A percentile compares a stretch with the other conserved stretches of the same genome.
Conservation (phyloP, 1,284 basidiomycete genomes). For the Trichosporon coremiiforme region DNA sequence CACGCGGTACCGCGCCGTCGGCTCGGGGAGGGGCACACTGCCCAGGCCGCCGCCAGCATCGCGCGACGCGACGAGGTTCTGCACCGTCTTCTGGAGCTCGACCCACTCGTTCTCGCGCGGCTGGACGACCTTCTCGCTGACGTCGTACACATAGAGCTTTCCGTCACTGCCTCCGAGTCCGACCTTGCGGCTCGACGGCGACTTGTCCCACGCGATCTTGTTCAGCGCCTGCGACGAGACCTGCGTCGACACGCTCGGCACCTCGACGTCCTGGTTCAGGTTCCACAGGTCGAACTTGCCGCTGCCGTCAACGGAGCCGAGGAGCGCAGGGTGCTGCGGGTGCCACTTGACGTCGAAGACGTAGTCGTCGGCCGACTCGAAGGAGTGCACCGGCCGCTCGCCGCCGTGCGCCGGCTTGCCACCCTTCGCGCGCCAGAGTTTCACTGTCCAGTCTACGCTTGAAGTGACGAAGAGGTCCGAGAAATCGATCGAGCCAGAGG, state of each 20-base stretch:
- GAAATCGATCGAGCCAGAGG: slow-evolving; percentile 86
- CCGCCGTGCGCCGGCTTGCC: slow-evolving; percentile 36
- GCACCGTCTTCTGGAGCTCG: slow-evolving; percentile 78
- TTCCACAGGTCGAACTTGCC: slow-evolving; percentile 98
- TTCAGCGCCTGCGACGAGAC: slow-evolving; percentile 78
- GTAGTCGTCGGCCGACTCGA: slow-evolving; percentile 96
- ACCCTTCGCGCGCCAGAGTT: slow-evolving; percentile 76
- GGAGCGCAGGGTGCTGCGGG: slow-evolving; percentile 87
- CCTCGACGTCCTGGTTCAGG: slow-evolving; percentile 87
- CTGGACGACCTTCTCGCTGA: slow-evolving; percentile 77
- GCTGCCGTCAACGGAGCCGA: slow-evolving; percentile 89
- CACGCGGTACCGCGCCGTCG: slow-evolving; percentile 8
- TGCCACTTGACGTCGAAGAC: slow-evolving; percentile 99
- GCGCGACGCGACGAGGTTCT: slow-evolving; percentile 34
- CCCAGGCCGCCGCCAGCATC: slow-evolving; percentile 22
- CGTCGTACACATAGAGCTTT: slow-evolving; percentile 87
- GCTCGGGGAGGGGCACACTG: slow-evolving; percentile 9
- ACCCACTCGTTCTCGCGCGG: slow-evolving; percentile 85
- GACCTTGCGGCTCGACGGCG: slow-evolving; percentile 70
- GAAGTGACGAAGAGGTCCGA: slow-evolving; percentile 90
- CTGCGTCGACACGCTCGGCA: slow-evolving; percentile 48
- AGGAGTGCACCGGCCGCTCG: slow-evolving; percentile 78
- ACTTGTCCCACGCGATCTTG: slow-evolving; percentile 90
- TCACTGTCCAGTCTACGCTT: slow-evolving; percentile 94
- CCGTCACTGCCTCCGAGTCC: slow-evolving; percentile 91